These are phyloP conservation scores for Gleditsia sinensis DNA, from an alignment of 306 rosid species.

Conservation along the genomic window DNA sequence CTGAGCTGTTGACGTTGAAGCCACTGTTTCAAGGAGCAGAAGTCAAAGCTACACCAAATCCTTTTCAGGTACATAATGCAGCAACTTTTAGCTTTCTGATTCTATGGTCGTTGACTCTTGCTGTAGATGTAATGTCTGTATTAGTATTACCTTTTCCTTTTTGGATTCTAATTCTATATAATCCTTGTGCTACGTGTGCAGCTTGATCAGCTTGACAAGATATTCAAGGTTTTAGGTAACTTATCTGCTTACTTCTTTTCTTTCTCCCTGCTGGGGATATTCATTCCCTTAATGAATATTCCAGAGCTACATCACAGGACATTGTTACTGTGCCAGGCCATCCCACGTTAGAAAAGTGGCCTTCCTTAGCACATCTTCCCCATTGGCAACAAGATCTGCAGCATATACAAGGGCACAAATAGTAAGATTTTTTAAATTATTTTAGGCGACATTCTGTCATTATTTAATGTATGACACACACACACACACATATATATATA, in stretches of 20 bases:
- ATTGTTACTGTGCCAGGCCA: conserved; percentile 71
- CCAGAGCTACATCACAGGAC: conserved; percentile 40
- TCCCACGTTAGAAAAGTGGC: conserved; percentile 96
- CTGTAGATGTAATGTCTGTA: conserved; percentile 13
- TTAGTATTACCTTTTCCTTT: conserved; percentile 22
- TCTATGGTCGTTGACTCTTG: neutral
- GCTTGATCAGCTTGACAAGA: conserved; percentile 99
- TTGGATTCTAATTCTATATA: conserved; percentile 25
- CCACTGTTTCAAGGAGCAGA: conserved; percentile 98
- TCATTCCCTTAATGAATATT: conserved; percentile 36
- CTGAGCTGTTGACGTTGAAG: conserved; percentile 96
- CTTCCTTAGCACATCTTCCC: conserved; percentile 84
- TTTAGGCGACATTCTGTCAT: conserved; percentile 5
- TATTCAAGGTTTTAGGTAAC: conserved; percentile 96
- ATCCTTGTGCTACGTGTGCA: conserved; percentile 50
- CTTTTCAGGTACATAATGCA: conserved; percentile 75
- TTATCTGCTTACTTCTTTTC: conserved; percentile 29
- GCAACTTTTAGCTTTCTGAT: conserved; percentile 11
- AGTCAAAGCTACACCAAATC: conserved; percentile 83
- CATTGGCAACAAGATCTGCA: conserved; percentile 83
- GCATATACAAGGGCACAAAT: conserved; percentile 88
- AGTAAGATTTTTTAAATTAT: conserved; percentile 53
- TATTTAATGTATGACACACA: neutral
- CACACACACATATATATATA: conserved; percentile 13
- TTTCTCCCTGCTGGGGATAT: conserved; percentile 41